phyloP scores from a whole-genome alignment of 176 grass and related monocot species.

The Musa schizocarpa region DNA sequence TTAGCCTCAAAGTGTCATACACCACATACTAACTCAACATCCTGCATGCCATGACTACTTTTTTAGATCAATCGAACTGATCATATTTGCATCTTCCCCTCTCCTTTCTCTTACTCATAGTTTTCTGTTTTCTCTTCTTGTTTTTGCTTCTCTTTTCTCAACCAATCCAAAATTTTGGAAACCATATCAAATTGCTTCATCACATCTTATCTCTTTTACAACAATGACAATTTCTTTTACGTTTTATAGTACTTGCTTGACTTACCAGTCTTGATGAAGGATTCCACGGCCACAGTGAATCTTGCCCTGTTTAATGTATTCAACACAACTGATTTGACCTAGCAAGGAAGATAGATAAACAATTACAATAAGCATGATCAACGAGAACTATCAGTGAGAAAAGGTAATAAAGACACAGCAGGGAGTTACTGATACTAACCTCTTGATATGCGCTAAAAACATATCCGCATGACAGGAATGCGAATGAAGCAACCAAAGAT shows the following conservation, averaged over 20 bases:
- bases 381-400: not conserved
- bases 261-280: slow-evolving; percentile 94
- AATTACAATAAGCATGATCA: slow-evolving; percentile 16
- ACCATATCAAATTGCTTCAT: not conserved
- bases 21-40: not conserved
- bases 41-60: not conserved
- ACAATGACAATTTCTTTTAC: not conserved
- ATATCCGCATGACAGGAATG: slow-evolving; percentile 86
- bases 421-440: slow-evolving; percentile 35
- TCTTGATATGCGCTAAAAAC: slow-evolving; percentile 89
- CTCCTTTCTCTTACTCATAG: too few relatives aligned
- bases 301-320: slow-evolving; percentile 95
- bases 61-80: too few relatives aligned
- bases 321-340: slow-evolving; percentile 96
- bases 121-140: too few relatives aligned
- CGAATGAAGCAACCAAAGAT: slow-evolving; percentile 81
- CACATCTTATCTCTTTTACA: not conserved
- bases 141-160: too few relatives aligned
- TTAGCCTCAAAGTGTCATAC: too few relatives aligned
- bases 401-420: not conserved
- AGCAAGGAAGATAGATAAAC: slow-evolving; percentile 26
- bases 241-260: not conserved
- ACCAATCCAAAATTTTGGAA: too few relatives aligned
- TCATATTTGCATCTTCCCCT: too few relatives aligned
- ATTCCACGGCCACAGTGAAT: slow-evolving; percentile 94